Evolutionary conservation across 768 basidiomycete genomes (phyloP).

Genomic region (Cantharellus cinnabarinus): DNA sequence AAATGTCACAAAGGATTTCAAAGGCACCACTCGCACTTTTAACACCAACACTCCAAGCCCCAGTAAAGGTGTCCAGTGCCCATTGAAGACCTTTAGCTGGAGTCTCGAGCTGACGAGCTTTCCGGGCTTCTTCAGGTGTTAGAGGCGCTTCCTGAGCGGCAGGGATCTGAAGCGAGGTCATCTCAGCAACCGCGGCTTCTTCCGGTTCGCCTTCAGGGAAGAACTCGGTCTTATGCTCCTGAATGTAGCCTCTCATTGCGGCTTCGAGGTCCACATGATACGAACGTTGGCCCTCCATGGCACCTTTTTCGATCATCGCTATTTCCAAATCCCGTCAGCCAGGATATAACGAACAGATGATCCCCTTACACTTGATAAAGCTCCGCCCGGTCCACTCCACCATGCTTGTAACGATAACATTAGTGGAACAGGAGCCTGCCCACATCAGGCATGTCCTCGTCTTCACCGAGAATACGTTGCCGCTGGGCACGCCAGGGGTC

Average conservation of each 20-base stretch:
- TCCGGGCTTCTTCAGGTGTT: conserved; percentile 20
- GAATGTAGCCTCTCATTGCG: conserved; percentile 75
- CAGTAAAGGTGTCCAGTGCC: conserved; percentile 75
- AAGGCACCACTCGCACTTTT: conserved; percentile 51
- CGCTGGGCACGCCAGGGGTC: conserved; percentile 89
- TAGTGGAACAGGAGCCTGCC: conserved; percentile 60
- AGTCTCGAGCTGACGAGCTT: conserved; percentile 46
- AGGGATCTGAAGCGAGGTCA: neutral
- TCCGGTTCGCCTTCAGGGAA: conserved; percentile 40
- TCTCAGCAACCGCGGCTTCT: conserved; percentile 26
- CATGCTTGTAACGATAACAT: conserved; percentile 68
- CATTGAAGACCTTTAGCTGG: conserved; percentile 60
- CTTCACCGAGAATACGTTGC: conserved; percentile 82
- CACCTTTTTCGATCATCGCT: conserved; percentile 88
- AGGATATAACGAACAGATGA: neutral
- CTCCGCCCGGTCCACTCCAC: conserved; percentile 95
- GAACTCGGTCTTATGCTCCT: conserved; percentile 78
- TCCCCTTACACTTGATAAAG: conserved; percentile 70
- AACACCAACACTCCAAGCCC: conserved; percentile 47
- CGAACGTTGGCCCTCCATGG: conserved; percentile 75
- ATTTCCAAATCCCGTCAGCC: neutral
- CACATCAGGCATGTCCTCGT: conserved; percentile 89
- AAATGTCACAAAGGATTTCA: conserved; percentile 46
- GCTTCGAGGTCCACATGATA: conserved; percentile 70
- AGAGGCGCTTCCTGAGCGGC: neutral